Percentiles rank a stretch among this genome's conserved stretches.
Evolutionary conservation across 805 yeast genomes (phyloP).

Genomic region (Yueomyces sinensis): DNA sequence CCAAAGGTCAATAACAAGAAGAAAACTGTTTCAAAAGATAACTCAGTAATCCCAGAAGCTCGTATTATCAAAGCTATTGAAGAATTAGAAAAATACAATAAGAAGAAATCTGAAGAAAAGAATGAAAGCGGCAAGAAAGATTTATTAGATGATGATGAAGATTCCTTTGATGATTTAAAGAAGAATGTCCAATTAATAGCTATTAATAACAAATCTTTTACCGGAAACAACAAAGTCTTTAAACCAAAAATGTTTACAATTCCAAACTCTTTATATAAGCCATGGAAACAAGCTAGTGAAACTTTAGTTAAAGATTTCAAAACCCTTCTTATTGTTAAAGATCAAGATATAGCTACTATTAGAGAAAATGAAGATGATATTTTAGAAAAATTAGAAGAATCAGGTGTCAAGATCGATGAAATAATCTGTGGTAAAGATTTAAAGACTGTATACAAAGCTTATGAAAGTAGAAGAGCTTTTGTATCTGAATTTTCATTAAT

Average conservation of each 20-base stretch:
- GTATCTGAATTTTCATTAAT: conserved; percentile 58
- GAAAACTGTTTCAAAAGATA: conserved; percentile 5
- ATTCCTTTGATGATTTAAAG: conserved; percentile 30
- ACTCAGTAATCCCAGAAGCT: conserved; percentile 15
- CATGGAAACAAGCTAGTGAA: conserved; percentile 19
- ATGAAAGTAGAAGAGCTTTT: conserved; percentile 73
- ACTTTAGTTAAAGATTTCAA: conserved; percentile 26
- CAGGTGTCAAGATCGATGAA: conserved; percentile 24
- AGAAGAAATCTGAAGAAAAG: conserved; percentile 16
- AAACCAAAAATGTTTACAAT: conserved; percentile 40
- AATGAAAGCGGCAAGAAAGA: conserved; percentile 22
- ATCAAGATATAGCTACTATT: conserved; percentile 26
- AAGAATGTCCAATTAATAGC: conserved; percentile 44
- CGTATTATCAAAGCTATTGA: conserved; percentile 38
- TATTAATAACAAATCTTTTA: conserved; percentile 50
- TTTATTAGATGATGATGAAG: conserved; percentile 41
- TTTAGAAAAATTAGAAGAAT: conserved; percentile 51
- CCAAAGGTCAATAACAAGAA: conserved; percentile 5
- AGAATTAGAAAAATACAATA: conserved; percentile 52
- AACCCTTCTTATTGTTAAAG: conserved; percentile 24
- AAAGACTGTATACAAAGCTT: conserved; percentile 78
- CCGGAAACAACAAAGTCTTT: conserved; percentile 37
- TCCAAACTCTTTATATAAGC: conserved; percentile 17
- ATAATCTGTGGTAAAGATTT: conserved; percentile 63
- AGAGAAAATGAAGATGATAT: conserved; percentile 37